A percentile compares a stretch with the other conserved stretches of the same genome.
Conservation (phyloP, 139 green algal genomes). For the Gonium pectorale region DNA sequence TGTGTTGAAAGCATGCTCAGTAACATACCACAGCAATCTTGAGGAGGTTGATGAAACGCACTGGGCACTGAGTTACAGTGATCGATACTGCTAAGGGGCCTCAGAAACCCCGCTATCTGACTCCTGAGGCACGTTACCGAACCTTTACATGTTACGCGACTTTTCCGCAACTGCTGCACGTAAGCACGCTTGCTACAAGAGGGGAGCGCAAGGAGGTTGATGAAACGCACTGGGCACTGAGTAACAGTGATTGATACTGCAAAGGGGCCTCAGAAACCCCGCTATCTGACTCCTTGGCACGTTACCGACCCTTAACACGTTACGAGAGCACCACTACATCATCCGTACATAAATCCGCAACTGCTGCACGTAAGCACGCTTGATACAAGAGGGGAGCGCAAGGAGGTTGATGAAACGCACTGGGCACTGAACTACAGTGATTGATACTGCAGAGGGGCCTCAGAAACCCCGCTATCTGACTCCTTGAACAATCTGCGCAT, state of each 20-base stretch:
- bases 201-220: too few relatives aligned
- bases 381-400: too few relatives aligned
- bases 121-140: background rate
- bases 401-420: slow-evolving; percentile 74
- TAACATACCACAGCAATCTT: too few relatives aligned
- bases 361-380: background rate
- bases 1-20: too few relatives aligned
- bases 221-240: slow-evolving; percentile 80
- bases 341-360: too few relatives aligned
- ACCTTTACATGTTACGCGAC: background rate
- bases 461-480: slow-evolving; percentile 71
- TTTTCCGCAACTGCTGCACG: background rate
- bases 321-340: too few relatives aligned
- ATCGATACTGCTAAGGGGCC: slow-evolving; percentile 56
- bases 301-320: background rate
- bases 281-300: slow-evolving; percentile 31
- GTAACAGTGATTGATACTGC: slow-evolving; percentile 45
- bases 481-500: too few relatives aligned
- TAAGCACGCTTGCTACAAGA: too few relatives aligned
- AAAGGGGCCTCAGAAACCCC: slow-evolving; percentile 75
- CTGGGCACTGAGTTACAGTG: slow-evolving; percentile 72
- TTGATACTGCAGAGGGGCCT: slow-evolving; percentile 57
- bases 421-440: slow-evolving; percentile 72
- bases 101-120: slow-evolving; percentile 72
- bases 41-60: slow-evolving; percentile 74